Base-by-base conservation (phyloP, 495 filamentous ascomycete species). In the Cairneyella variabilis region DNA sequence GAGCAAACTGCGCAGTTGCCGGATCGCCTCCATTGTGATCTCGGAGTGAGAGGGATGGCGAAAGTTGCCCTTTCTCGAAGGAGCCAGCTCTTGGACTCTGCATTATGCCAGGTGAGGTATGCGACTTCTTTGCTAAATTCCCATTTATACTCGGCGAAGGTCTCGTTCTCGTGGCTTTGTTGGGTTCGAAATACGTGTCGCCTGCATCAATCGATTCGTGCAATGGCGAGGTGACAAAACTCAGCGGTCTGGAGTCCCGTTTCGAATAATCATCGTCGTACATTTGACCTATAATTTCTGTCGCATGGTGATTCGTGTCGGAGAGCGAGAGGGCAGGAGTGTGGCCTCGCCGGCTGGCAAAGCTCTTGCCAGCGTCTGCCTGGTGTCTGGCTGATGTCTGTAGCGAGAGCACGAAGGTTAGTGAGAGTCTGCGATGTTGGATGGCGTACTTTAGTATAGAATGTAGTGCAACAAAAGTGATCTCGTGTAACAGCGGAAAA, bases 271-370 rank as follows among this genome's bases (percentile, higher is more conserved):
- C 84, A 66, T 88, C 83, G 64, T 91, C 86, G 71, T 98, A 98
- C 84, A 97, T 85, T 65, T 93, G 90, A 32, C 91, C 91, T 65
- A 98, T 97, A 40, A 91, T 89, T 65, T 98, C 93, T 32, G 93
- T 98, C 66, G 97, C 92, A 82, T 98, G 93, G 75, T 97, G 92
- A 69, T 81, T 89, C 22, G 77, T 71, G 62, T 81, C 77, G 51
- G 76, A 79, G 58, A 82, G 79, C 50, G 78, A 82, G 34, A 79
- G 74, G 63, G 78, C 75, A 58, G 66, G 73, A 47, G 58, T 73
- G 68, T 82, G 78, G 53, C 78, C 76, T 53, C 77, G 73, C 65
- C 77, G 71, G 65, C 66, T 76, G 52, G 74, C 66, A 66, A 79
- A 78, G 62, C 74, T 79, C 63, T 68, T 69, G 64, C 71, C 76